Conservation (phyloP, 2,329 filamentous ascomycete species). For the Blastomyces percursus region DNA sequence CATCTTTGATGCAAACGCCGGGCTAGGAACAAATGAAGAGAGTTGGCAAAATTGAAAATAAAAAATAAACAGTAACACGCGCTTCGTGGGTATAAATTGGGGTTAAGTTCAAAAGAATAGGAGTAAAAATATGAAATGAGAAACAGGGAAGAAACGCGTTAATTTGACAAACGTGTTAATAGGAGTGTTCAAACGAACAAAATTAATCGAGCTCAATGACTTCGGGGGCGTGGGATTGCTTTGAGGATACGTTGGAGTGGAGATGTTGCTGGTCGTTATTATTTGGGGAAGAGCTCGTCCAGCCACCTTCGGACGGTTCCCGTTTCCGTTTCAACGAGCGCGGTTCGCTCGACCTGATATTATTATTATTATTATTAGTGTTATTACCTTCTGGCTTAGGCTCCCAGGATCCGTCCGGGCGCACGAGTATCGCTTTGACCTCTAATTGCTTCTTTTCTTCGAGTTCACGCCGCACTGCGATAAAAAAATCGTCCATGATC, state of each 20-base stretch:
- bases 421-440: constrained; percentile 52
- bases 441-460: constrained; percentile 38
- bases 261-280: background rate
- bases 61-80: background rate
- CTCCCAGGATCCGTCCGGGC: constrained; percentile 55
- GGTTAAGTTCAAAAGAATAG: background rate
- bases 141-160: background rate
- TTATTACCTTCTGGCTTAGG: constrained; percentile 31
- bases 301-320: background rate
- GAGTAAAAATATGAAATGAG: background rate
- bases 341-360: background rate
- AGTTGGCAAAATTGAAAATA: background rate
- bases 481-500: constrained; percentile 62
- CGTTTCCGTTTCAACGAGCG: background rate
- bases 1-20: background rate
- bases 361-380: background rate
- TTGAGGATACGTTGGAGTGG: background rate
- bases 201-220: constrained; percentile 15
- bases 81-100: background rate
- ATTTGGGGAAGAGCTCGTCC: background rate
- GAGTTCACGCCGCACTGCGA: constrained; percentile 49
- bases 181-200: background rate
- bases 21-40: background rate
- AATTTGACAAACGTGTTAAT: background rate
- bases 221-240: constrained; percentile 5